Percentiles rank a stretch among this genome's conserved stretches.
Conservation (phyloP, 495 filamentous ascomycete species). For the Rhypophila decipiens region DNA sequence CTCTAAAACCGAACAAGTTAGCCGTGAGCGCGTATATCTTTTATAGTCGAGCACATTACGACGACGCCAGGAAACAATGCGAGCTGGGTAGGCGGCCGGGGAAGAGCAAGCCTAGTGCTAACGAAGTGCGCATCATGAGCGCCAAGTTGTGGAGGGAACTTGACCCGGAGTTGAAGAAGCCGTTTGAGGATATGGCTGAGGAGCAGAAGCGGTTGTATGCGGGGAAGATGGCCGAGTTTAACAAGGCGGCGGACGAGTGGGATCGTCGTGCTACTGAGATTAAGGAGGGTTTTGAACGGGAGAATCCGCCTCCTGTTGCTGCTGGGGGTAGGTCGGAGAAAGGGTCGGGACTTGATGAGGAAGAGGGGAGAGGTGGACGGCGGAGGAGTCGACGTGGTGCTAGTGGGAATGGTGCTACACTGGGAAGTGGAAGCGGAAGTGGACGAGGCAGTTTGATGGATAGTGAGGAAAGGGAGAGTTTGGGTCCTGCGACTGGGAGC, state of each 20-base stretch:
- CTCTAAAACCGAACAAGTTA: slow-evolving; percentile 60
- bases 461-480: too few relatives aligned
- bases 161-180: slow-evolving; percentile 56
- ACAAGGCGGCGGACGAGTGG: slow-evolving; percentile 57
- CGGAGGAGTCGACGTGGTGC: too few relatives aligned
- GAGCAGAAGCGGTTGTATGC: slow-evolving; percentile 57
- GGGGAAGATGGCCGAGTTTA: slow-evolving; percentile 52
- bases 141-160: slow-evolving; percentile 87
- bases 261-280: slow-evolving; percentile 56
- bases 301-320: too few relatives aligned
- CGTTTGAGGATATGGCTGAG: slow-evolving; percentile 67
- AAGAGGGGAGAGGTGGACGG: too few relatives aligned
- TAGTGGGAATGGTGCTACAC: too few relatives aligned
- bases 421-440: too few relatives aligned
- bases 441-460: too few relatives aligned
- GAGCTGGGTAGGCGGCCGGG: slow-evolving; percentile 58
- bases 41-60: slow-evolving; percentile 76
- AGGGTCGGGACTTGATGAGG: too few relatives aligned
- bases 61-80: slow-evolving; percentile 62
- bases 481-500: too few relatives aligned
- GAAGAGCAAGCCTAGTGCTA: slow-evolving; percentile 61
- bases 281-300: slow-evolving; percentile 55
- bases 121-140: slow-evolving; percentile 75
- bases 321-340: too few relatives aligned
- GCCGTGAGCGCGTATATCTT: slow-evolving; percentile 69